Evolutionary conservation across 2,329 filamentous ascomycete species (phyloP).

Genomic region (Fusarium scirpi): DNA sequence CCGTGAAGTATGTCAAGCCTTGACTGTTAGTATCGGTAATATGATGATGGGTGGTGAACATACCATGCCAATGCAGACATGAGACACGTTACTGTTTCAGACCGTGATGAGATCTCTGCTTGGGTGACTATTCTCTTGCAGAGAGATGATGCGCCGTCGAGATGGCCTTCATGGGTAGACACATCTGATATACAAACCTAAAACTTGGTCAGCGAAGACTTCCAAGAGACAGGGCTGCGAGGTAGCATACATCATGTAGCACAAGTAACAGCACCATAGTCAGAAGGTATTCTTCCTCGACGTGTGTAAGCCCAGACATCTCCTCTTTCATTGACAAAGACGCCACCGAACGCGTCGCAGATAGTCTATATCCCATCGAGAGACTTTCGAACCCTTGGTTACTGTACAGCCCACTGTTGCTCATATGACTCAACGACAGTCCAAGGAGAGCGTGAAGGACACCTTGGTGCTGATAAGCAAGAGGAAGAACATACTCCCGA

Average conservation of each 20-base stretch:
- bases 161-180: constrained; percentile 45
- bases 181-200: constrained; percentile 47
- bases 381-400: constrained; percentile 20
- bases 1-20: constrained; percentile 49
- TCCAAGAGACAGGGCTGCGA: rapidly evolving
- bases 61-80: constrained; percentile 46
- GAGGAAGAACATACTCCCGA: constrained; percentile 37
- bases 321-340: constrained; percentile 38
- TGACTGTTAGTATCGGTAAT: background rate
- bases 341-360: constrained; percentile 40
- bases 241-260: constrained; percentile 42
- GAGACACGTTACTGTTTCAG: constrained; percentile 42
- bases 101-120: constrained; percentile 16
- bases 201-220: rapidly evolving
- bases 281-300: constrained; percentile 43
- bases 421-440: constrained; percentile 44
- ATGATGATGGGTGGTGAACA: rapidly evolving
- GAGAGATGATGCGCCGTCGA: constrained; percentile 47
- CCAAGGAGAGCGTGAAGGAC: constrained; percentile 48
- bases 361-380: constrained; percentile 41
- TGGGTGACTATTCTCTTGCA: constrained; percentile 41
- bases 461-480: constrained; percentile 43
- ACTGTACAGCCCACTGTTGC: constrained; percentile 23
- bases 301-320: background rate
- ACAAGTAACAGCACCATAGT: constrained; percentile 45